These are phyloP conservation scores for Chrysophaeum taylorii DNA, from an alignment of 352 stramenopile species.

Conservation along the genomic window DNA sequence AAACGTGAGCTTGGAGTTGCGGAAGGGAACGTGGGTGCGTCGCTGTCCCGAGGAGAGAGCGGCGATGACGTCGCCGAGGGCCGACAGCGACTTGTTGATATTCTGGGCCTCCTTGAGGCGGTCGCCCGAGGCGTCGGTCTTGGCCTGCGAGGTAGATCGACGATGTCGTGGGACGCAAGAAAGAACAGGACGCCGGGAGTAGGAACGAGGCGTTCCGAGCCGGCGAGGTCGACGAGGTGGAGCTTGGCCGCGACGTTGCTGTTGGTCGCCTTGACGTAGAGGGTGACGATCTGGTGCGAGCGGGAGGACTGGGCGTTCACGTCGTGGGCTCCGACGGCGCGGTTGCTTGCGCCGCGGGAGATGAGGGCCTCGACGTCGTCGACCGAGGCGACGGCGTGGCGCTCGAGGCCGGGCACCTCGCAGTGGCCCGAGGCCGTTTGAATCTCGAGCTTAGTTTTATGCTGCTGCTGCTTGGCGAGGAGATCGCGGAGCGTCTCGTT, in stretches of 20 bases:
- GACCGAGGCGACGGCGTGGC: slow-evolving; percentile 15
- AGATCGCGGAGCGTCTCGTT: slow-evolving; percentile 81
- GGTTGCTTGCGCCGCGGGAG: slow-evolving; percentile 20
- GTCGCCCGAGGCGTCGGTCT: slow-evolving; percentile 68
- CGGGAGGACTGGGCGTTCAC: slow-evolving; percentile 43
- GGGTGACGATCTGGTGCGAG: slow-evolving; percentile 38
- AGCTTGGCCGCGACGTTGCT: slow-evolving; percentile 7
- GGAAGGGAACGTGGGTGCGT: slow-evolving; percentile 40
- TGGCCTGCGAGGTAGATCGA: too few species aligned
- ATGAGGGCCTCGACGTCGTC: slow-evolving; percentile 36
- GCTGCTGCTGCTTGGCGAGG: slow-evolving; percentile 31
- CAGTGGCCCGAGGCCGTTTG: not conserved
- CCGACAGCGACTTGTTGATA: slow-evolving; percentile 71
- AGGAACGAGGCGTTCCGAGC: slow-evolving; percentile 63
- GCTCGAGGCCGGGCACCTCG: slow-evolving; percentile 26
- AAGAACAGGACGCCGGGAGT: too few species aligned
- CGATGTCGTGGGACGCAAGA: too few species aligned
- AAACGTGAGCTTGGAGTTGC: slow-evolving; percentile 48
- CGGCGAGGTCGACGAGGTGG: slow-evolving; percentile 41
- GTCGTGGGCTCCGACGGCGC: slow-evolving; percentile 41
- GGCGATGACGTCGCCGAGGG: slow-evolving; percentile 54
- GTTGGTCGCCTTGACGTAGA: slow-evolving; percentile 25
- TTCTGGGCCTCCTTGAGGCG: slow-evolving; percentile 76
- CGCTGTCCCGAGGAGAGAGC: slow-evolving; percentile 22
- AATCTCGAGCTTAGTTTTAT: not conserved